Conservation (phyloP, 129 eudicot species). For the Escallonia rubra region DNA sequence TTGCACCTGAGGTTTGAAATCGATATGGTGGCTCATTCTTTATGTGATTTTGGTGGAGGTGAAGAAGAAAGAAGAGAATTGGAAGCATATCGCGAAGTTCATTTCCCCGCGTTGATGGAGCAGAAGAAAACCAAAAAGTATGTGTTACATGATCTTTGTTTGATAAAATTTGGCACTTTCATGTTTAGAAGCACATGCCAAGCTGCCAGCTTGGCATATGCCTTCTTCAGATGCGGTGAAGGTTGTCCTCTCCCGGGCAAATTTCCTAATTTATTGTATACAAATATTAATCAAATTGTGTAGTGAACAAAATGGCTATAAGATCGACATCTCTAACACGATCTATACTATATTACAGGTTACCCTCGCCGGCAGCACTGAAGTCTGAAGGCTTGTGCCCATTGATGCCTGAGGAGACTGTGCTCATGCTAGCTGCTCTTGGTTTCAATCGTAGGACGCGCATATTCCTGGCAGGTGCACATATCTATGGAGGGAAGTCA, state of each 20-base stretch:
- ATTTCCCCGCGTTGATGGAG: constrained; percentile 74
- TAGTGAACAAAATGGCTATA: not conserved
- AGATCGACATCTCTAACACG: not conserved
- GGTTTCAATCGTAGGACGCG: constrained; percentile 84
- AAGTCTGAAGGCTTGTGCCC: constrained; percentile 88
- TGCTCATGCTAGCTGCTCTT: constrained; percentile 96
- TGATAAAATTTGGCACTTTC: not conserved
- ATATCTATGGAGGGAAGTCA: constrained; percentile 85
- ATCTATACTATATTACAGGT: constrained; percentile 41
- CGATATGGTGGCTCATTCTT: constrained; percentile 97
- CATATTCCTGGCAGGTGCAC: constrained; percentile 89
- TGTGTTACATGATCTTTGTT: constrained; percentile 3
- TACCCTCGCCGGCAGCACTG: constrained; percentile 71
- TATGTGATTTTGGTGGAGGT: constrained; percentile 97
- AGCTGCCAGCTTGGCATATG: too few relatives aligned
- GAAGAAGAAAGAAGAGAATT: constrained; percentile 82
- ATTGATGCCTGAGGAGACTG: constrained; percentile 95
- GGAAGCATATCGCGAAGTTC: constrained; percentile 80
- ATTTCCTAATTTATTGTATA: too few relatives aligned
- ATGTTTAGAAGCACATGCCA: too few relatives aligned
- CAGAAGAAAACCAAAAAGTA: constrained; percentile 63
- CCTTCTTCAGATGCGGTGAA: too few relatives aligned
- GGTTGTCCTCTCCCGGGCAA: too few relatives aligned
- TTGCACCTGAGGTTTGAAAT: constrained; percentile 96
- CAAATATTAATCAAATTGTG: too few relatives aligned